Evolutionary conservation across 2,329 filamentous ascomycete genomes (phyloP).

Genomic region (Penicillium capsulatum): DNA sequence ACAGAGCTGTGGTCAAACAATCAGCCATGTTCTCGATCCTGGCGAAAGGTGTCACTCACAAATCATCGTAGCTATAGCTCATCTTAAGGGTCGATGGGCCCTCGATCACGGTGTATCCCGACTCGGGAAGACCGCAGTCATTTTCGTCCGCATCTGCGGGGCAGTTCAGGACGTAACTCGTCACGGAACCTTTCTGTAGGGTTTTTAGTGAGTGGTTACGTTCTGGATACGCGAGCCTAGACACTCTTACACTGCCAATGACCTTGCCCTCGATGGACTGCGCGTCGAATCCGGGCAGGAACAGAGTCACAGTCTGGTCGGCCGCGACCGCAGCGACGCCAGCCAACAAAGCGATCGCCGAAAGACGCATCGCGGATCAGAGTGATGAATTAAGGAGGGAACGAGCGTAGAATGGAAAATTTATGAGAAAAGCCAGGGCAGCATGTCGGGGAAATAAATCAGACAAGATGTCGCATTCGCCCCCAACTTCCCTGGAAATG

Average conservation of each 20-base stretch:
- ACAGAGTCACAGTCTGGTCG: constrained; percentile 12
- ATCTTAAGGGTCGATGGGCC: constrained; percentile 8
- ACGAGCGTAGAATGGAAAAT: too few species aligned
- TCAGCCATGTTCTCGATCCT: neutral
- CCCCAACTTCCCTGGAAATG: too few species aligned
- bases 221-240: too few species aligned
- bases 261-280: constrained; percentile 8
- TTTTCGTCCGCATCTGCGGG: constrained; percentile 1
- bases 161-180: constrained; percentile 21
- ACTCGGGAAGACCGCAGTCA: constrained; percentile 10
- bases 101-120: constrained; percentile 10
- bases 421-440: too few species aligned
- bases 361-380: neutral
- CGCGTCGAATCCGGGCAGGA: constrained; percentile 9
- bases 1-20: constrained; percentile 1
- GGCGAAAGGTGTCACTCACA: constrained; percentile 8
- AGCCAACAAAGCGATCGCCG: constrained; percentile 6
- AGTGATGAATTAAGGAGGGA: too few species aligned
- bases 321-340: constrained; percentile 5
- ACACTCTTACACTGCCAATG: constrained; percentile 10
- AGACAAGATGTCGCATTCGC: too few species aligned
- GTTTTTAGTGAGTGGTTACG: too few species aligned
- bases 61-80: constrained; percentile 3
- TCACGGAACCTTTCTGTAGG: constrained; percentile 14
- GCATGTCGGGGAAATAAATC: too few species aligned